Conservation (phyloP, 148 eudicot species). For the Dysphania ambrosioides region DNA sequence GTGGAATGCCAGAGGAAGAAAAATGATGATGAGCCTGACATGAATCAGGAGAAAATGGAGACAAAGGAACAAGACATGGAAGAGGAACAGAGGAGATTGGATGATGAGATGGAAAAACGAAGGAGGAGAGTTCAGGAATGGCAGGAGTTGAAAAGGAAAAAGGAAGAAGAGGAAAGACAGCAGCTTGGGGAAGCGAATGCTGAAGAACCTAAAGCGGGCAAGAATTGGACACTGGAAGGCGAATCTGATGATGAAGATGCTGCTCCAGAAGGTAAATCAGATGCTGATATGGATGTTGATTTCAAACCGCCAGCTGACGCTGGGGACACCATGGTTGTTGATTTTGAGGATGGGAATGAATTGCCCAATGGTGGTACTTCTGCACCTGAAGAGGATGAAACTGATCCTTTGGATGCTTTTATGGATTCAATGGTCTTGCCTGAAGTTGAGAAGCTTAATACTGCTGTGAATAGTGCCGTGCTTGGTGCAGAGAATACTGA, state of each 20-base stretch:
- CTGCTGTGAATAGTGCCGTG: constrained; percentile 31
- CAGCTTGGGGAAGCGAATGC: constrained; percentile 45
- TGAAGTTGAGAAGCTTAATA: constrained; percentile 63
- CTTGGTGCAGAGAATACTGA: constrained; percentile 26
- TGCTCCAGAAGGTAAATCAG: constrained; percentile 35
- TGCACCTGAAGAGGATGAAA: constrained; percentile 56
- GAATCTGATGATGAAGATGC: constrained; percentile 88
- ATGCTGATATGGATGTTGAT: constrained; percentile 44
- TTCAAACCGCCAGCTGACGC: constrained; percentile 31
- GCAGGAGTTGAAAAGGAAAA: constrained; percentile 69
- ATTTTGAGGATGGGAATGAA: constrained; percentile 37
- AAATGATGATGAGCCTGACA: constrained; percentile 41
- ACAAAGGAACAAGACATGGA: constrained; percentile 68
- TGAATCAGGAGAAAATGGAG: constrained; percentile 30
- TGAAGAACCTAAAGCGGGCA: constrained; percentile 58
- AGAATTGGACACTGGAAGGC: constrained; percentile 76
- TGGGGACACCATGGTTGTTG: constrained; percentile 45
- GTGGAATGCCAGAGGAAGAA: constrained; percentile 44
- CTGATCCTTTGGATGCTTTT: constrained; percentile 81
- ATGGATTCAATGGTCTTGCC: constrained; percentile 76
- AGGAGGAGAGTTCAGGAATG: constrained; percentile 91
- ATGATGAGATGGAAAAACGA: constrained; percentile 86
- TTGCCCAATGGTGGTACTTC: constrained; percentile 27
- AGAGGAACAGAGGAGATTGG: constrained; percentile 73
- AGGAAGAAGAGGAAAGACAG: constrained; percentile 64